Conservation (phyloP, 176 grass and related monocot species). For the Alopecurus myosuroides region DNA sequence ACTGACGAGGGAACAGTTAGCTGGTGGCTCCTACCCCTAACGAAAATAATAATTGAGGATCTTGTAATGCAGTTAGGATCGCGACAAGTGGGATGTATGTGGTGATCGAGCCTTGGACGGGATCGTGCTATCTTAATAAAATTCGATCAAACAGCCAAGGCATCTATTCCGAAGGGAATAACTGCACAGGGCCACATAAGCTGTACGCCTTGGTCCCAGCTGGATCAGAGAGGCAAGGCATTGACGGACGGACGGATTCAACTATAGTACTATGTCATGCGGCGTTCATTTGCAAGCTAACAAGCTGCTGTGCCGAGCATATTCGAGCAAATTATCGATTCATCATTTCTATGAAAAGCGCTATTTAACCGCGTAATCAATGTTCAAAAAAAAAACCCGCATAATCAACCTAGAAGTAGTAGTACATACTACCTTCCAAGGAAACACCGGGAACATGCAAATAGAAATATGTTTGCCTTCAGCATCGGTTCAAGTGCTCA, state of each 20-base stretch:
- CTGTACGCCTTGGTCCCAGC: conserved; percentile 7
- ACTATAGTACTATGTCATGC: neutral
- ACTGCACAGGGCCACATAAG: neutral
- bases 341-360: neutral
- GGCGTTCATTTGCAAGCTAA: neutral
- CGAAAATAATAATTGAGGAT: neutral
- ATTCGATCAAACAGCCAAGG: conserved; percentile 4
- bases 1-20: neutral
- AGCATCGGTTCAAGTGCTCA: neutral
- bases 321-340: no score
- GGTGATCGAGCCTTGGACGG: neutral
- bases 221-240: neutral
- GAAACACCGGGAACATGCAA: neutral
- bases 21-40: neutral
- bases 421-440: neutral
- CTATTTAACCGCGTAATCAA: neutral
- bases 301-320: neutral
- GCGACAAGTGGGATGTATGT: conserved; percentile 16
- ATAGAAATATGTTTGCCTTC: neutral
- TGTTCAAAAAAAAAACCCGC: no score
- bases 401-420: neutral
- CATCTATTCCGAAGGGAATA: neutral
- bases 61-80: neutral
- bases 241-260: neutral
- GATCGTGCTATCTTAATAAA: conserved; percentile 8